Conservation (phyloP, 2,329 filamentous ascomycete genomes). For the Colletotrichum karsti region DNA sequence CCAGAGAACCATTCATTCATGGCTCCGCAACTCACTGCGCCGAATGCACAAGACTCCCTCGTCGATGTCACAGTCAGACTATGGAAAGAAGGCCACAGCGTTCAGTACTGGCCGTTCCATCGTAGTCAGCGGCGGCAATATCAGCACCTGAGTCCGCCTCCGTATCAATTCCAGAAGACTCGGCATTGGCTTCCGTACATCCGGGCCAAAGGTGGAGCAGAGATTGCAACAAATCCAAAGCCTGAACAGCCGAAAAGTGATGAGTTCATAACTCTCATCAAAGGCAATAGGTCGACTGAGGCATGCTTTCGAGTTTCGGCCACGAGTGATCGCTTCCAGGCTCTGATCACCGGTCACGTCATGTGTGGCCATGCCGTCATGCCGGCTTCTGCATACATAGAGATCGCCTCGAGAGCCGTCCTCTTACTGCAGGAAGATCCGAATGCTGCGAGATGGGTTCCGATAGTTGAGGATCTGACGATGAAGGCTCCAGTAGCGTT, state of each 20-base stretch:
- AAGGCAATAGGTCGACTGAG: neutral
- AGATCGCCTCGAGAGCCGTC: neutral
- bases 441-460: neutral
- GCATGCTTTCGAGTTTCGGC: neutral
- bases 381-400: conserved; percentile 17
- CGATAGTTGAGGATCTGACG: neutral
- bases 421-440: neutral
- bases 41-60: neutral
- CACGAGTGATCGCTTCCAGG: neutral
- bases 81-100: conserved; percentile 29
- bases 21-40: conserved; percentile 14
- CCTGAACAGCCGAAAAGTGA: neutral
- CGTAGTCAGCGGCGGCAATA: conserved; percentile 20
- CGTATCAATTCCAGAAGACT: conserved; percentile 39
- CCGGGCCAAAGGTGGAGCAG: neutral
- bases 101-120: conserved; percentile 37
- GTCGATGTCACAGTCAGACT: conserved; percentile 24
- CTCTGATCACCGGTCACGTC: neutral
- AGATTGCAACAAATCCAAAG: fast-evolving
- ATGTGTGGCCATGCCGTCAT: neutral
- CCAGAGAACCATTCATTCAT: neutral
- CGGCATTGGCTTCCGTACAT: conserved; percentile 34
- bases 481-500: neutral
- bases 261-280: neutral
- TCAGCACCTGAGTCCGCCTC: conserved; percentile 32